A percentile compares a stretch with the other conserved stretches of the same genome.
Conservation (phyloP, 768 basidiomycete genomes). For the Cyclocybe cylindracea region DNA sequence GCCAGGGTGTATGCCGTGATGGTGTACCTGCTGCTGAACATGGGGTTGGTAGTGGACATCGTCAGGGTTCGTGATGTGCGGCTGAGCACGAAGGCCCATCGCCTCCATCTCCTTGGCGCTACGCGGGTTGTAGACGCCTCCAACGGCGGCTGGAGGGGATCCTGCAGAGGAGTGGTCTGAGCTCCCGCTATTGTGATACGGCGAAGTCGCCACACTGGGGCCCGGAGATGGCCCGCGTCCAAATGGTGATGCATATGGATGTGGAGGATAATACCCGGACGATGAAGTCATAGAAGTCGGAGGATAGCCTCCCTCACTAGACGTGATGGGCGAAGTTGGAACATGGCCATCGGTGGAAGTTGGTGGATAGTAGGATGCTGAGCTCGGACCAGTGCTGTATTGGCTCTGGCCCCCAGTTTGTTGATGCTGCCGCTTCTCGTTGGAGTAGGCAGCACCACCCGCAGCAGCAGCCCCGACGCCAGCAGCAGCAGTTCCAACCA, state of each 20-base stretch:
- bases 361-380: slow-evolving; percentile 10
- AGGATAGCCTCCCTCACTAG: slow-evolving; percentile 3
- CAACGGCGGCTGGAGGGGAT: slow-evolving; percentile 4
- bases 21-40: not conserved
- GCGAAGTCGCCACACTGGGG: slow-evolving; percentile 9
- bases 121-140: slow-evolving; percentile 14
- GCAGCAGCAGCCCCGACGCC: slow-evolving; percentile 9
- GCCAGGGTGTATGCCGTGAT: not conserved
- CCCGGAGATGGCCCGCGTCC: slow-evolving; percentile 20
- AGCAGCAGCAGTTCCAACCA: slow-evolving; percentile 9
- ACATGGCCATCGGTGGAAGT: not conserved
- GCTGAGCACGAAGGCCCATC: slow-evolving; percentile 13
- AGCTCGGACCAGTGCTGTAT: not conserved
- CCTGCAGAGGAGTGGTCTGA: slow-evolving; percentile 20
- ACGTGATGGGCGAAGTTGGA: not conserved
- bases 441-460: slow-evolving; percentile 2
- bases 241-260: slow-evolving; percentile 16
- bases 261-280: slow-evolving; percentile 12
- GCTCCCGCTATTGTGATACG: slow-evolving; percentile 4
- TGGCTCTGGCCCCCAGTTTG: not conserved
- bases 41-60: slow-evolving; percentile 2
- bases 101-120: slow-evolving; percentile 29
- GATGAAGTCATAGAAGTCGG: slow-evolving; percentile 5
- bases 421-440: not conserved
- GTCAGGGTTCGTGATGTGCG: slow-evolving; percentile 15